A percentile compares a stretch with the other conserved stretches of the same genome.
Conservation (phyloP, 108 stramenopile genomes). For the Cylindrotheca fusiformis region DNA sequence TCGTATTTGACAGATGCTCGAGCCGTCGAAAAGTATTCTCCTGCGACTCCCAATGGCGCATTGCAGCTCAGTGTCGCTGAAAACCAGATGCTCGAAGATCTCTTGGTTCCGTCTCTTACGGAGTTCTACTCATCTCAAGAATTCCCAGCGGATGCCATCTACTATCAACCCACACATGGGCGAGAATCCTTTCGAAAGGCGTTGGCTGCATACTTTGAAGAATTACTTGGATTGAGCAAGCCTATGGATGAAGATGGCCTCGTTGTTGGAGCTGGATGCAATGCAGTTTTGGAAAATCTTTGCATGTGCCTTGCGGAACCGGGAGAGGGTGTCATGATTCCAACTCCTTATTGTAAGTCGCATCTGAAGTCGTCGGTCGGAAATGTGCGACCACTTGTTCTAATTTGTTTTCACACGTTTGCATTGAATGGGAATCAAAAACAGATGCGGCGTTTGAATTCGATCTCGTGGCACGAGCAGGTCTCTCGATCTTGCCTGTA, state of each 20-base stretch:
- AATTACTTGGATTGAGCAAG: constrained; percentile 35
- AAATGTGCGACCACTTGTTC: no score
- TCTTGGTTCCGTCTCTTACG: constrained; percentile 46
- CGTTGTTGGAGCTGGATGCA: constrained; percentile 81
- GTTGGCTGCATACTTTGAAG: constrained; percentile 60
- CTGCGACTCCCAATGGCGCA: constrained; percentile 57
- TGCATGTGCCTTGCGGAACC: constrained; percentile 77
- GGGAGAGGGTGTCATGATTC: constrained; percentile 85
- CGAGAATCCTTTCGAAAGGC: constrained; percentile 42
- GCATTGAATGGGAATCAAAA: no score
- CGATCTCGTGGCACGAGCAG: constrained; percentile 79
- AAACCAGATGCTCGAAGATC: constrained; percentile 76
- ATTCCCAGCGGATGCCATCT: constrained; percentile 72
- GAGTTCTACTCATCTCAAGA: constrained; percentile 24
- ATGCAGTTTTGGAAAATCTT: constrained; percentile 86
- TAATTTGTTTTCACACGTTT: no score
- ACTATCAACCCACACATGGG: constrained; percentile 86
- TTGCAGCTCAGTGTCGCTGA: constrained; percentile 81
- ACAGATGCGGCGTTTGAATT: constrained; percentile 89
- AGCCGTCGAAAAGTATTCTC: constrained; percentile 50
- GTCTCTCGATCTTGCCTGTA: constrained; percentile 63
- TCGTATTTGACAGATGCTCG: constrained; percentile 73
- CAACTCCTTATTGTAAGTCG: constrained; percentile 77
- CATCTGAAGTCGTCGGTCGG: no score
- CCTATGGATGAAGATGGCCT: constrained; percentile 62